These are phyloP conservation scores for Cardamine resedifolia DNA, from an alignment of 345 rosid genomes.

Conservation along the genomic window DNA sequence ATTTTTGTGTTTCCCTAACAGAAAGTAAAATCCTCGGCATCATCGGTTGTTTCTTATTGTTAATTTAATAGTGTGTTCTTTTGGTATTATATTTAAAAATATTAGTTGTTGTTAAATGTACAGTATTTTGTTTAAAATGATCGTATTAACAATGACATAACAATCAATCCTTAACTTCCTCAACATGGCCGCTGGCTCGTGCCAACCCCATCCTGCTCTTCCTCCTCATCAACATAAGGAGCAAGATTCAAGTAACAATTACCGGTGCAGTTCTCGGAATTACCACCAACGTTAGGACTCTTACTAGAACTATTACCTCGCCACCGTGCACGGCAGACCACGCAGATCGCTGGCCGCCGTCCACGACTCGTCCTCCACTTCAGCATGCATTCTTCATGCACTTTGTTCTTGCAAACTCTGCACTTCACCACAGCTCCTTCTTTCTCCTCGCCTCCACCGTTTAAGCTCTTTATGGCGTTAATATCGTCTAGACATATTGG, in stretches of 20 bases:
- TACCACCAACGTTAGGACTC: slow-evolving; percentile 19
- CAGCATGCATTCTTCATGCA: slow-evolving; percentile 78
- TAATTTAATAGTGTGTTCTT: not conserved
- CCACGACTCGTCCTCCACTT: slow-evolving; percentile 80
- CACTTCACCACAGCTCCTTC: slow-evolving; percentile 52
- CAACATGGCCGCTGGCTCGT: slow-evolving; percentile 33
- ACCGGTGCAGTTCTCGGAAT: slow-evolving; percentile 14
- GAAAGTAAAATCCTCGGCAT: not conserved
- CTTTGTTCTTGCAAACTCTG: slow-evolving; percentile 59
- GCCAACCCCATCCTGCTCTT: slow-evolving; percentile 31
- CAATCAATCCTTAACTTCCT: slow-evolving; percentile 9
- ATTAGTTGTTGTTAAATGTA: not conserved
- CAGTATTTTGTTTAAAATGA: not conserved
- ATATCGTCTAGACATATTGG: slow-evolving; percentile 81
- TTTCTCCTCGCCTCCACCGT: slow-evolving; percentile 18
- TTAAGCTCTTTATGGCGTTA: not conserved
- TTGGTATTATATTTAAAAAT: not conserved
- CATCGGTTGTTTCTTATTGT: not conserved
- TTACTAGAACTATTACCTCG: slow-evolving; percentile 30
- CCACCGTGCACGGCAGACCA: slow-evolving; percentile 88
- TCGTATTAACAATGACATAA: not conserved
- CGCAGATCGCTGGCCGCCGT: slow-evolving; percentile 63
- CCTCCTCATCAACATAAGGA: slow-evolving; percentile 50
- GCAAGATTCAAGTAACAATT: slow-evolving; percentile 68
- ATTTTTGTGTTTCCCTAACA: not conserved